Evolutionary conservation across 306 rosid genomes (phyloP), one percentile per base, ranked within the genome.

Genomic region (Vigna reflexopilosa): DNA sequence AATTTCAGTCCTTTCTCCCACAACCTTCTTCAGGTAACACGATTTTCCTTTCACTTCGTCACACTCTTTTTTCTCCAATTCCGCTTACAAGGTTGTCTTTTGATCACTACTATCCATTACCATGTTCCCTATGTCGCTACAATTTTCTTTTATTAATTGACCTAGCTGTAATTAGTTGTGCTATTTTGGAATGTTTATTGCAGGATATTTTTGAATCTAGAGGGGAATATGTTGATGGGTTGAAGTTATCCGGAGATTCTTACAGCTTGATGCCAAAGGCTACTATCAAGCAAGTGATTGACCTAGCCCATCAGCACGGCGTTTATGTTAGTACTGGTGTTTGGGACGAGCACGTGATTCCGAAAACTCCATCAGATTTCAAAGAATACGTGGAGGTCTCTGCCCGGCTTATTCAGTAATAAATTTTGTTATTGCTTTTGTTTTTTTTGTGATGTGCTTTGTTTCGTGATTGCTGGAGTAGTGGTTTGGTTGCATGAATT

Each of bases 291-390:
- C 88, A 92, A 73, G 86, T 95, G 74, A 89, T 90, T 66, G 92
- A 90, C 47, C 85, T 83, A 84, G 98, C 98, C 20, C 98, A 92
- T 72, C 81, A 81, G 56, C 97, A 95, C 70, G 85, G 88, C 32
- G 78, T 95, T 7, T 95, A 91, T 85, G 98, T 95, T 49, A 92
- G 98, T 68, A 95, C 98, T 0, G 98, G 98, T 2, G 95, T 89
- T 36, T 95, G 98, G 97, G 97, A 97, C 36, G 98, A 94, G 51
- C 91, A 94, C 70, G 10, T 82, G 52, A 86, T 85, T 73, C 88
- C 85, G 11, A 87, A 89, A 85, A 93, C 88, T 55, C 97, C 93
- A 8, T 87, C 93, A 0, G 92, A 81, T 73, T 95, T 95, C 82
- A 88, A 83, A 38, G 86, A 89, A 15, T 92, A 90, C 51, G 82